Conservation (phyloP, 2,329 filamentous ascomycete species). For the Tolypocladium inflatum region DNA sequence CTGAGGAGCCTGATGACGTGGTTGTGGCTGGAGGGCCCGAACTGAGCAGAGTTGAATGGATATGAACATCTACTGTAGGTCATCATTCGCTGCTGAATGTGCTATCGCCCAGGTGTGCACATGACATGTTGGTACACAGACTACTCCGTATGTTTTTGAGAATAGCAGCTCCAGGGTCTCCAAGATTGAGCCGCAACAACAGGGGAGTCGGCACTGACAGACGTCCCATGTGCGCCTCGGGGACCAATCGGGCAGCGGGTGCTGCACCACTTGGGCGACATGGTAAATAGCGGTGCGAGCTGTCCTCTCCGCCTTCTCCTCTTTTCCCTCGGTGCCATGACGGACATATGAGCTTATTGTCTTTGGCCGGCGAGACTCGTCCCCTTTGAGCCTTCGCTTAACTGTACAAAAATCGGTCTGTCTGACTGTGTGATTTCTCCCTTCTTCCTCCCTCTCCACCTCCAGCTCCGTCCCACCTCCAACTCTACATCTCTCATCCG, state of each 20-base stretch:
- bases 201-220: neutral
- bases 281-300: neutral
- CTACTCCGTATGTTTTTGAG: too few relatives aligned
- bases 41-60: neutral
- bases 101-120: neutral
- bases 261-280: neutral
- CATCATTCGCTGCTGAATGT: neutral
- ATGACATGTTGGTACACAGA: too few relatives aligned
- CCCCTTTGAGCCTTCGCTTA: too few relatives aligned
- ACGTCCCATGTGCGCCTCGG: neutral
- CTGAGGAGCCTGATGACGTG: neutral
- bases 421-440: neutral
- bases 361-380: too few relatives aligned
- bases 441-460: neutral
- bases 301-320: neutral
- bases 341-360: neutral
- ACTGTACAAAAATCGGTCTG: too few relatives aligned
- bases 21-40: neutral
- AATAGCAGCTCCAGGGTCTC: neutral
- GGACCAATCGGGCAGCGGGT: neutral
- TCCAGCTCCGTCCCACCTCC: neutral
- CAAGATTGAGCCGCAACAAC: neutral
- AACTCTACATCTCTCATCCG: neutral
- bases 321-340: neutral
- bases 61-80: neutral